phyloP scores from a whole-genome alignment of 2,329 filamentous ascomycete species.

The Colletotrichum caudatum region DNA sequence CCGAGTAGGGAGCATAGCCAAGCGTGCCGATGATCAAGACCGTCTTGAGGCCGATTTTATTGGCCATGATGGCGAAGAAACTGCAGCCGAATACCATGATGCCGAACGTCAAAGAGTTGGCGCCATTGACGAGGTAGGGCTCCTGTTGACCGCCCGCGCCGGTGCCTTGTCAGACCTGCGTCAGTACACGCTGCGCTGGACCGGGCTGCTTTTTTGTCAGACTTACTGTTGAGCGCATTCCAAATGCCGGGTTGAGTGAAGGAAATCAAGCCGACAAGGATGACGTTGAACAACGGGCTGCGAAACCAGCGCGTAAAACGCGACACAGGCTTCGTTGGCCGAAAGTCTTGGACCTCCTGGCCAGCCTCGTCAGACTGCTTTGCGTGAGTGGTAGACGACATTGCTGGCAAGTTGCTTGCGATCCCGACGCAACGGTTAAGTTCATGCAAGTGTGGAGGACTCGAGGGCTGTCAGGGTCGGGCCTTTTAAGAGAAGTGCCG shows the following conservation, averaged over 20 bases:
- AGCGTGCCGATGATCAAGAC: constrained; percentile 57
- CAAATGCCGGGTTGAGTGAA: constrained; percentile 62
- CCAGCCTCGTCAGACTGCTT: constrained; percentile 31
- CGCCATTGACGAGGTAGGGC: constrained; percentile 76
- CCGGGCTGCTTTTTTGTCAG: too few species aligned
- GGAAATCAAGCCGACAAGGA: constrained; percentile 57
- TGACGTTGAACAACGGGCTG: constrained; percentile 60
- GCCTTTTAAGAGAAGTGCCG: constrained; percentile 2
- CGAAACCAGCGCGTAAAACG: constrained; percentile 54
- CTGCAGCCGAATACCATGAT: constrained; percentile 61
- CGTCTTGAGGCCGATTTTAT: constrained; percentile 52
- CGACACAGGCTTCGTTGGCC: constrained; percentile 45
- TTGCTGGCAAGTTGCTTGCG: constrained; percentile 21
- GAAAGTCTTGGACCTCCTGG: constrained; percentile 24
- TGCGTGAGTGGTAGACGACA: constrained; percentile 29
- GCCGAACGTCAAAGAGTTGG: constrained; percentile 76
- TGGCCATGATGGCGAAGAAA: constrained; percentile 54
- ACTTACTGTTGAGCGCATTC: constrained; percentile 58
- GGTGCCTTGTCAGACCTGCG: constrained; percentile 34
- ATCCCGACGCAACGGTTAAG: constrained; percentile 15
- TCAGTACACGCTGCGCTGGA: background rate
- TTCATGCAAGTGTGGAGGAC: constrained; percentile 30
- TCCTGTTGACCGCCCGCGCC: constrained; percentile 75
- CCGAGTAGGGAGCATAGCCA: constrained; percentile 58
- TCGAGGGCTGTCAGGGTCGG: constrained; percentile 2